Percentiles rank a stretch among this genome's conserved stretches.
Conservation (phyloP, 495 filamentous ascomycete species). For the Sporormia fimetaria region DNA sequence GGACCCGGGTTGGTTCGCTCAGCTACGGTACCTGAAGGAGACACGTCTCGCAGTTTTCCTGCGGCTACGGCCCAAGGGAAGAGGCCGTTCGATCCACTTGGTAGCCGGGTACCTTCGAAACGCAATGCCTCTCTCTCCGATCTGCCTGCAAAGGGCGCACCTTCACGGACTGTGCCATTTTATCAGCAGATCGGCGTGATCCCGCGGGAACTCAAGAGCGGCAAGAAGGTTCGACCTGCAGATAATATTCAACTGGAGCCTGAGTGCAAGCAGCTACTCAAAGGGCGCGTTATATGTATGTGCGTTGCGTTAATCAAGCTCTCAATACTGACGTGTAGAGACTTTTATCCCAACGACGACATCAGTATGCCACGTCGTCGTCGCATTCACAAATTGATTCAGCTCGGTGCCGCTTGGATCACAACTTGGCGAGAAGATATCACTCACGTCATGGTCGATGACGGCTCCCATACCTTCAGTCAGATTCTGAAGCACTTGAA, state of each 20-base stretch:
- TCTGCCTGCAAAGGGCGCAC: background rate
- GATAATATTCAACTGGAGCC: slow-evolving; percentile 17
- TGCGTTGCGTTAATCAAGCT: background rate
- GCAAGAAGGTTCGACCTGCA: slow-evolving; percentile 7
- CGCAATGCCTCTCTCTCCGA: slow-evolving; percentile 8
- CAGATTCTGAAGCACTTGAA: slow-evolving; percentile 55
- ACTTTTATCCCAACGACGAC: slow-evolving; percentile 74
- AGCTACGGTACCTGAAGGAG: slow-evolving; percentile 5
- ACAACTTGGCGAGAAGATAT: slow-evolving; percentile 42
- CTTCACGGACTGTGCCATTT: too few species aligned
- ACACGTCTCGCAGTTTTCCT: slow-evolving; percentile 4
- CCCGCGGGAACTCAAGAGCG: slow-evolving; percentile 8
- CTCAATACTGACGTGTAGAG: slow-evolving; percentile 31
- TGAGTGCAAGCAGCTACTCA: slow-evolving; percentile 14
- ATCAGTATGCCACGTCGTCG: slow-evolving; percentile 51
- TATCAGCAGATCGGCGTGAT: slow-evolving; percentile 11
- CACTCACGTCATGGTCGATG: slow-evolving; percentile 71
- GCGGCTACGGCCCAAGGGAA: slow-evolving; percentile 1
- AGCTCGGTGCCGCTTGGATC: slow-evolving; percentile 62
- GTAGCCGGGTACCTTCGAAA: background rate
- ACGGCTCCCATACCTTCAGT: slow-evolving; percentile 44
- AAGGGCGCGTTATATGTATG: slow-evolving; percentile 16
- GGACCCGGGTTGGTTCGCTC: slow-evolving; percentile 1
- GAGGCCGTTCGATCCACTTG: background rate
- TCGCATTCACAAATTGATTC: slow-evolving; percentile 61